Percentiles rank a stretch among this genome's conserved stretches.
Evolutionary conservation across 1,139 yeast genomes (phyloP).

Genomic region (Meyerozyma athensensis): DNA sequence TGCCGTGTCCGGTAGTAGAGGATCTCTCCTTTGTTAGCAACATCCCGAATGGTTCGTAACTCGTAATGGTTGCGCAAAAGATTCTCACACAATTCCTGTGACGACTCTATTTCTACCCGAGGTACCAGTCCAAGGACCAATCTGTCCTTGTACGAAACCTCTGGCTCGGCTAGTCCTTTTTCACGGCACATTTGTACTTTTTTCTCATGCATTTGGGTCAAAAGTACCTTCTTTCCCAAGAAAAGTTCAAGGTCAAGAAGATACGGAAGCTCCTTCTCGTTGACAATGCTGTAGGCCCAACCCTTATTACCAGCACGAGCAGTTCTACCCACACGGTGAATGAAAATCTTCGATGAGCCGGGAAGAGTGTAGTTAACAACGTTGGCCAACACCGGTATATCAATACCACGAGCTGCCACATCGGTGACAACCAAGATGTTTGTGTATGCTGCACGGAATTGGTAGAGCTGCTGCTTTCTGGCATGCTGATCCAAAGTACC

Average conservation of each 20-base stretch:
- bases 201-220: constrained; percentile 66
- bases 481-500: constrained; percentile 96
- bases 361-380: constrained; percentile 90
- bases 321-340: constrained; percentile 98
- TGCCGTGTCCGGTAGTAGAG: constrained; percentile 81
- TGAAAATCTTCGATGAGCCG: constrained; percentile 85
- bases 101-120: constrained; percentile 61
- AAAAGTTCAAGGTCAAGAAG: constrained; percentile 86
- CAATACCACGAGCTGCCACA: constrained; percentile 99
- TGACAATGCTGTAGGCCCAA: constrained; percentile 92
- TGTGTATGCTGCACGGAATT: constrained; percentile 81
- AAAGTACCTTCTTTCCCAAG: constrained; percentile 73
- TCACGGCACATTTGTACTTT: constrained; percentile 48
- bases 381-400: constrained; percentile 92
- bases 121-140: constrained; percentile 84
- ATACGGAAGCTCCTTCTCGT: constrained; percentile 85
- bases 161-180: constrained; percentile 42
- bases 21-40: constrained; percentile 83
- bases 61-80: constrained; percentile 67
- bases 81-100: constrained; percentile 67
- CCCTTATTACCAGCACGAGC: constrained; percentile 99
- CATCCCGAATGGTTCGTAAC: constrained; percentile 57
- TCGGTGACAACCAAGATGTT: constrained; percentile 90
- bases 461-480: constrained; percentile 80
- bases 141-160: constrained; percentile 66